phyloP scores from a whole-genome alignment of 805 yeast genomes.

The Alloascoidea africana region DNA sequence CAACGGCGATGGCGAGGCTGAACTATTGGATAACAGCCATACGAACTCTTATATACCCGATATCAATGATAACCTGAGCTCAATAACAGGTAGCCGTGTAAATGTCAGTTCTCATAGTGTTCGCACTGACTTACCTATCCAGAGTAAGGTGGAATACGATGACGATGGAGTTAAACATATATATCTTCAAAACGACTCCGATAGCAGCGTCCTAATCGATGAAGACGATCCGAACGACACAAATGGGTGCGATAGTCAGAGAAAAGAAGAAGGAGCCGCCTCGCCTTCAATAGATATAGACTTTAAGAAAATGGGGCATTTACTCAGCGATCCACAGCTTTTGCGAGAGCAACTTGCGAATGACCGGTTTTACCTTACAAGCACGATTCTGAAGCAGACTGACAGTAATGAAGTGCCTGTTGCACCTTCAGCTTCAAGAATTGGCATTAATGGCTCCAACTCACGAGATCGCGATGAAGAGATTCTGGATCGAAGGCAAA shows the following conservation, averaged over 20 bases:
- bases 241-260: background rate
- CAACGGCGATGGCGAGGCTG: too few species aligned
- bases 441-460: background rate
- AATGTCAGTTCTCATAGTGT: too few species aligned
- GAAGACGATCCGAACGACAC: background rate
- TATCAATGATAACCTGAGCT: too few species aligned
- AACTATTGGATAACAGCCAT: too few species aligned
- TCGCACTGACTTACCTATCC: too few species aligned
- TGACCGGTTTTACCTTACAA: background rate
- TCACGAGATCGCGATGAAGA: background rate
- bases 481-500: background rate
- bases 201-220: background rate
- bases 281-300: background rate
- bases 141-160: too few species aligned
- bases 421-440: background rate
- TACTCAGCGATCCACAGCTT: background rate
- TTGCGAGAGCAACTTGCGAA: background rate
- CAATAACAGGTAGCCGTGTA: too few species aligned
- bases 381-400: background rate
- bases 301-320: background rate
- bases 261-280: background rate
- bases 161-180: background rate
- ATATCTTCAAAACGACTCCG: background rate
- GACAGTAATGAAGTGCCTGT: background rate
- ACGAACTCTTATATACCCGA: too few species aligned